Conservation (phyloP, 75 land plant species). For the Picea glauca region DNA sequence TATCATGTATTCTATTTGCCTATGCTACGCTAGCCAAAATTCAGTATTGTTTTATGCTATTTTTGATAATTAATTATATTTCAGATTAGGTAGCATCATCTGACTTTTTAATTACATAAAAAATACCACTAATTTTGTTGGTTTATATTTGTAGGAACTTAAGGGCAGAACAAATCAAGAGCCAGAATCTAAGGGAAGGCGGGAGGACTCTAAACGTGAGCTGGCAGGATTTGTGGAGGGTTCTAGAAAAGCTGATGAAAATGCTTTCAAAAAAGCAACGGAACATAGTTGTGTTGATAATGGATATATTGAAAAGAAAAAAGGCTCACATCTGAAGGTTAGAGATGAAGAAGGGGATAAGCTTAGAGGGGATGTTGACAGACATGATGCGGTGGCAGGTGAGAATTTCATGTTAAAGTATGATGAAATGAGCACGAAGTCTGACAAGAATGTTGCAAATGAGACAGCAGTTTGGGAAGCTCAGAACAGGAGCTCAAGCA, state of each 20-base stretch:
- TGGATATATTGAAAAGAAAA: neutral
- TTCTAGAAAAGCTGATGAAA: neutral
- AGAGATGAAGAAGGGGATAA: neutral
- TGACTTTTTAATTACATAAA: neutral
- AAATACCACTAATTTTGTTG: neutral
- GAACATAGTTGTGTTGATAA: neutral
- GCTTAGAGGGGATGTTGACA: neutral
- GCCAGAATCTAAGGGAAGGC: neutral
- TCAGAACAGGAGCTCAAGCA: neutral
- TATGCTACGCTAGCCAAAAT: too few species aligned
- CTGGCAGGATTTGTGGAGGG: neutral
- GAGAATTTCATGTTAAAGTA: neutral
- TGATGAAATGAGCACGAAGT: neutral
- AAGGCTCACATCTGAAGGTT: neutral
- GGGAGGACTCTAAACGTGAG: neutral
- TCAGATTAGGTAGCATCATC: too few species aligned
- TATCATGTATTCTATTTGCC: too few species aligned
- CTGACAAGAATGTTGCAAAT: neutral
- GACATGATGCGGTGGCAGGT: neutral
- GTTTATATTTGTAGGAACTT: constrained; percentile 2
- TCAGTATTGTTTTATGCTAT: too few species aligned
- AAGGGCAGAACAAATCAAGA: neutral
- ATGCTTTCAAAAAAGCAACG: neutral
- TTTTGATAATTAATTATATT: too few species aligned
- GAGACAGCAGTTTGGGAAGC: neutral